A percentile compares a stretch with the other conserved stretches of the same genome.
phyloP scores from a whole-genome alignment of 2,329 filamentous ascomycete species.

The Penicillium sclerotigenum region DNA sequence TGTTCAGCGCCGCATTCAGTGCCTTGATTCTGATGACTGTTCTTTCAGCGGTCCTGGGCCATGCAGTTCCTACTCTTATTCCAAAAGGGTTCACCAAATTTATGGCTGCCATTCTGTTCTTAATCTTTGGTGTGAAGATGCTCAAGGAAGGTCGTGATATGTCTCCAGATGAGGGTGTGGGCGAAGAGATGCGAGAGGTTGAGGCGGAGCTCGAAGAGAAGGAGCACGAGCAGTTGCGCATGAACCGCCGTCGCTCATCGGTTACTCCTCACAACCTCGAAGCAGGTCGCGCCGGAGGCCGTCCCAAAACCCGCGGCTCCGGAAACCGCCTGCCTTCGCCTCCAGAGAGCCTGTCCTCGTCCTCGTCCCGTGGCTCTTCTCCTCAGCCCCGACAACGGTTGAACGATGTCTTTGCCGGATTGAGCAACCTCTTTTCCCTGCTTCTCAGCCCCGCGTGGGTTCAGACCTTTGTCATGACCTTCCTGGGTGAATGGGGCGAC shows the following conservation, averaged over 20 bases:
- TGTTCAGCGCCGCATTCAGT: constrained; percentile 91
- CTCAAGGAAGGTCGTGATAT: constrained; percentile 84
- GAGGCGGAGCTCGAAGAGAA: constrained; percentile 92
- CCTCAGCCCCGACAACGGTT: constrained; percentile 46
- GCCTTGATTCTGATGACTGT: constrained; percentile 93
- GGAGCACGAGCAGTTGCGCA: constrained; percentile 69
- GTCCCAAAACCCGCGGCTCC: constrained; percentile 64
- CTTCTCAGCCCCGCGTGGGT: constrained; percentile 96
- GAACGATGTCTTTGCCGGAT: constrained; percentile 55
- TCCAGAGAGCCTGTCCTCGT: constrained; percentile 75
- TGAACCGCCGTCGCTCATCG: constrained; percentile 63
- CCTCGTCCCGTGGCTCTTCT: constrained; percentile 61
- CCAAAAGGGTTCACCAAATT: constrained; percentile 89
- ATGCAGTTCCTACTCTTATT: constrained; percentile 84
- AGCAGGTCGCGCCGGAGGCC: constrained; percentile 64
- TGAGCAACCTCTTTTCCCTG: constrained; percentile 82
- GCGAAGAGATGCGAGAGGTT: constrained; percentile 97
- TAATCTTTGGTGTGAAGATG: constrained; percentile 82
- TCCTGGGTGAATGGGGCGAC: constrained; percentile 97
- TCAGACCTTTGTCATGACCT: constrained; percentile 98
- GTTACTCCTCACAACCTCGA: constrained; percentile 75
- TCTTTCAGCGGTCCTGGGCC: constrained; percentile 85
- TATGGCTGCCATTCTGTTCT: constrained; percentile 77
- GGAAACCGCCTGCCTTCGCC: constrained; percentile 76
- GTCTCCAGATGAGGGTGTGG: constrained; percentile 83